Base-by-base conservation (phyloP, 306 rosid genomes). In the Crataegus laevigata region DNA sequence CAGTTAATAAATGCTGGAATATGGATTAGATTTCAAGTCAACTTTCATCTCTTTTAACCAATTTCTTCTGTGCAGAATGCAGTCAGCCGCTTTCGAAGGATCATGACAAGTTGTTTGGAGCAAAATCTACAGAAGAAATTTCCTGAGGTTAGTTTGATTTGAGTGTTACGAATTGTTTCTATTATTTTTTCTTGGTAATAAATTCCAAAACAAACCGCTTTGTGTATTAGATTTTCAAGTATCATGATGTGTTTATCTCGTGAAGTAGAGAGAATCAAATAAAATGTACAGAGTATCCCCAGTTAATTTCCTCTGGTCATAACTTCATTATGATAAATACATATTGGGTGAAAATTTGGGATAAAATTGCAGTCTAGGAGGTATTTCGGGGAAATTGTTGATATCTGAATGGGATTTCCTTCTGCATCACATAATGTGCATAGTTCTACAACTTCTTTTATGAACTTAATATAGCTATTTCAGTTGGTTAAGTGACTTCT, bases 61-160 rank as follows among this genome's bases (percentile, higher is more conserved):
- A 11, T 38, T 58, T 78, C 25, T 76, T 25, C 6, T 43, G 78
- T 74, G 60, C 85, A 94, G 98, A 94, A 91, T 85, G 83, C 85
- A 71, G 29, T 82, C 40, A 78, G 55, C 77, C 79, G 85, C 69
- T 79, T 90, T 21, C 74, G 79, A 77, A 87, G 75, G 77, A 79
- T 90, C 58, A 52, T 90, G 81, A 82, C 89, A 64, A 80, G 79
- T 73, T 88, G 81, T 83, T 81, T 85, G 77, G 85, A 82, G 68
- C 93, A 88, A 82, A 86, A 87, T 54, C 80, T 82, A 26, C 82
- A 72, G 63, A 77, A 58, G 61, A 86, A 83, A 57, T 68, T 78
- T 75, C 86, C 90, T 4, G 91, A 91, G 93, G 97, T 94, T 78
- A 78, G 91, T 82, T 42, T 79, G 68, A 83, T 76, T 74, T 34